Conservation (phyloP, 805 yeast species). For the Kuraishia ogatae region DNA sequence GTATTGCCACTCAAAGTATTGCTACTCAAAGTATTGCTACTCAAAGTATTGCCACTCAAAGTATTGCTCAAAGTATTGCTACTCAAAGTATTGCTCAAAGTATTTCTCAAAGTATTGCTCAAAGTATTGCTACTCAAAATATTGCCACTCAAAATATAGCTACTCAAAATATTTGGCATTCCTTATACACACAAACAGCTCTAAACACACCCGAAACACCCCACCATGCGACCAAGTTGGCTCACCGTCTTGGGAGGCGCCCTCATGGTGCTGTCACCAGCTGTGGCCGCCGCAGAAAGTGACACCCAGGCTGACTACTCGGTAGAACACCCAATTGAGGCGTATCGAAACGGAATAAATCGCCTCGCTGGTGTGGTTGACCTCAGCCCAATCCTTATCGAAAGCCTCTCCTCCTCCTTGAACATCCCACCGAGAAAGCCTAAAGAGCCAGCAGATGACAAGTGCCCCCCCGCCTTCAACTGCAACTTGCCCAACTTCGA, state of each 20-base stretch:
- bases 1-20: too few species aligned
- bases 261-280: neutral
- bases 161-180: too few species aligned
- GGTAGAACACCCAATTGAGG: neutral
- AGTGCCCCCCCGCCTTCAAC: constrained; percentile 90
- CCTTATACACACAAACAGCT: too few species aligned
- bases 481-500: constrained; percentile 87
- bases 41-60: too few species aligned
- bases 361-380: neutral
- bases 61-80: too few species aligned
- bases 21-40: too few species aligned
- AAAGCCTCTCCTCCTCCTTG: neutral
- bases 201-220: neutral
- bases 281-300: neutral
- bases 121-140: too few species aligned
- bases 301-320: neutral
- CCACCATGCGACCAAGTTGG: neutral
- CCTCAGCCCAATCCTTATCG: neutral
- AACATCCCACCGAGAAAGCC: neutral
- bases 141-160: too few species aligned
- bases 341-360: neutral
- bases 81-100: too few species aligned
- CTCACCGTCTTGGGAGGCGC: neutral
- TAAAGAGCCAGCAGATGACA: constrained; percentile 16
- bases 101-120: too few species aligned